Evolutionary conservation across 352 stramenopile species (phyloP).

Genomic region (Globisporangium paroecandrum): DNA sequence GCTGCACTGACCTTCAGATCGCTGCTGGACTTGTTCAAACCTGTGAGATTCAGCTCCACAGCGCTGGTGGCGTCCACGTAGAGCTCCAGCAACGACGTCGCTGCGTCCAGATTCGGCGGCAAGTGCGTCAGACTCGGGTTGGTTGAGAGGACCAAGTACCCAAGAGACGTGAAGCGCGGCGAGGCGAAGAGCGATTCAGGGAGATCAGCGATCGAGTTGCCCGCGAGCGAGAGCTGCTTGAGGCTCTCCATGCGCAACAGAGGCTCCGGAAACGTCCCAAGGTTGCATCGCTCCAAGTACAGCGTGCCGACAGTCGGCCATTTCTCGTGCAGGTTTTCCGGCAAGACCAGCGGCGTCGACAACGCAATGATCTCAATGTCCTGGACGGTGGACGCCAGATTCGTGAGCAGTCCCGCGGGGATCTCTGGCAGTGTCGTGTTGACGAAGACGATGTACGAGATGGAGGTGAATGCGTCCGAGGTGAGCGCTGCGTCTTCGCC

Average conservation of each 20-base stretch:
- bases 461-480: constrained; percentile 1
- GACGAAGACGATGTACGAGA: constrained; percentile 13
- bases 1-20: constrained; percentile 8
- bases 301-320: not conserved
- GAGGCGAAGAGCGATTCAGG: not conserved
- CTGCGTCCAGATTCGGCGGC: not conserved
- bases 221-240: constrained; percentile 6
- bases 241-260: constrained; percentile 1
- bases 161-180: not conserved
- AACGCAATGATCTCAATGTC: constrained; percentile 14
- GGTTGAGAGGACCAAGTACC: constrained; percentile 4
- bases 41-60: not conserved
- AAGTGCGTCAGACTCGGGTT: constrained; percentile 3
- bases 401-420: constrained; percentile 5
- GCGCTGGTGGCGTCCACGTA: constrained; percentile 8
- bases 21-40: not conserved
- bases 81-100: not conserved
- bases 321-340: constrained; percentile 1
- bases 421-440: not conserved
- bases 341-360: not conserved
- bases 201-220: constrained; percentile 7
- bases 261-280: not conserved
- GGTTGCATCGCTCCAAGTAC: constrained; percentile 8
- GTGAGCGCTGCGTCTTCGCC: constrained; percentile 10
- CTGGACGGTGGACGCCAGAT: constrained; percentile 11